These are phyloP conservation scores for Murraya paniculata DNA, from an alignment of 345 rosid species.

Conservation along the genomic window DNA sequence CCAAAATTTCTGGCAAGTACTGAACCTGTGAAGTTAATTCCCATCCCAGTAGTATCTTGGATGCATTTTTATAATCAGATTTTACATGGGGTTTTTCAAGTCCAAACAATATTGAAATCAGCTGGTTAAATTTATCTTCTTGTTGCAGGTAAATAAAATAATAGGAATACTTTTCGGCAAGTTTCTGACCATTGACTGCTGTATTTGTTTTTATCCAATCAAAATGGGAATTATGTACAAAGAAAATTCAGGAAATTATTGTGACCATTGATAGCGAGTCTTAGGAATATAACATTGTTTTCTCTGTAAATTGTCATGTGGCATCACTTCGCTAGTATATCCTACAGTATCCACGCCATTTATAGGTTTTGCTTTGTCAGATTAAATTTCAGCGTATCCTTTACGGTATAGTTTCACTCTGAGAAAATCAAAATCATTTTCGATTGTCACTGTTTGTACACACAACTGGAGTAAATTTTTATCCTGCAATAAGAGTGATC, in stretches of 20 bases:
- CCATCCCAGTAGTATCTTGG: constrained; percentile 8
- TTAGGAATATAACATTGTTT: not conserved
- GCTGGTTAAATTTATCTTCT: not conserved
- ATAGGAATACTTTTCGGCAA: not conserved
- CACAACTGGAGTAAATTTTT: no score
- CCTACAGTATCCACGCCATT: no score
- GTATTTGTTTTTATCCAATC: not conserved
- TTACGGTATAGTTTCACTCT: not conserved
- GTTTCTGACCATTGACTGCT: not conserved
- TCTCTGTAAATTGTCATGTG: not conserved
- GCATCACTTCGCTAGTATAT: not conserved
- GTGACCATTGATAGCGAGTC: no score
- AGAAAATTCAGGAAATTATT: not conserved
- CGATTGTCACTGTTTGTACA: not conserved
- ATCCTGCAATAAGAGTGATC: not conserved
- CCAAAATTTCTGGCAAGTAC: not conserved
- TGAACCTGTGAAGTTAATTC: not conserved
- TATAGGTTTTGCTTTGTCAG: no score
- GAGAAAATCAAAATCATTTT: not conserved
- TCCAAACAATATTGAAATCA: constrained; percentile 6
- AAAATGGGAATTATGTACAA: not conserved
- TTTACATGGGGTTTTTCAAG: constrained; percentile 23
- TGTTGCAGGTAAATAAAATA: not conserved
- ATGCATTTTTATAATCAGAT: constrained; percentile 18
- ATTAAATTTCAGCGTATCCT: not conserved